Evolutionary conservation across 106 monocot species (phyloP).

Genomic region (Allium sativum): DNA sequence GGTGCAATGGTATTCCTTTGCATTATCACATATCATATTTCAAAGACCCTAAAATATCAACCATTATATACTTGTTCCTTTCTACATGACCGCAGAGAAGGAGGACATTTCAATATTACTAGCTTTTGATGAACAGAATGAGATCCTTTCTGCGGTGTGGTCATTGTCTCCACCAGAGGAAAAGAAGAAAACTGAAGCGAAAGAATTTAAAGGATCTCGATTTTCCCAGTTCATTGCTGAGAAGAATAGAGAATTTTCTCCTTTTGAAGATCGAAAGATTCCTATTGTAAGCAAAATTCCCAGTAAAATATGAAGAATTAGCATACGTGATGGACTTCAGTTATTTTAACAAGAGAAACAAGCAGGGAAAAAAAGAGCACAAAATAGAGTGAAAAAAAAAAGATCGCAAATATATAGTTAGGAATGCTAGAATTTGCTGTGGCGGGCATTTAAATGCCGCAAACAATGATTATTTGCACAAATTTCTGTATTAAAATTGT

Average conservation of each 20-base stretch:
- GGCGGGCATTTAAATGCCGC: too few species aligned
- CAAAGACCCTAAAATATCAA: not conserved
- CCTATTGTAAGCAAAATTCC: slow-evolving; percentile 8
- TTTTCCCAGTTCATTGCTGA: slow-evolving; percentile 69
- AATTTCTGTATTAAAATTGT: too few species aligned
- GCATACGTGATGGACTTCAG: too few species aligned
- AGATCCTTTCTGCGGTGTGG: slow-evolving; percentile 66
- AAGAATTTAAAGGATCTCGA: slow-evolving; percentile 33
- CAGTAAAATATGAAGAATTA: slow-evolving; percentile 35
- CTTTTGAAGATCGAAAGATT: slow-evolving; percentile 5
- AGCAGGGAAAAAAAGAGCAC: too few species aligned
- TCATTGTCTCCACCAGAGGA: slow-evolving; percentile 50
- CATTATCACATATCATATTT: not conserved
- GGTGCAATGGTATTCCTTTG: slow-evolving; percentile 20
- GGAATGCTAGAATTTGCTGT: too few species aligned
- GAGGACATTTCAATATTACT: slow-evolving; percentile 30
- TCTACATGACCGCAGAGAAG: slow-evolving; percentile 23
- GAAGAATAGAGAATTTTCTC: slow-evolving; percentile 14
- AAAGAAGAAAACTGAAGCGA: slow-evolving; percentile 23
- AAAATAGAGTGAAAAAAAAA: too few species aligned
- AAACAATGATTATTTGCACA: too few species aligned
- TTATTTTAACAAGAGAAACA: too few species aligned
- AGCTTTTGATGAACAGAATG: slow-evolving; percentile 48
- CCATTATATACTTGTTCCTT: not conserved
- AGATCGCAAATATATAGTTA: too few species aligned